Conservation (phyloP, 176 grass and related monocot species). For the Hordeum marinum region DNA sequence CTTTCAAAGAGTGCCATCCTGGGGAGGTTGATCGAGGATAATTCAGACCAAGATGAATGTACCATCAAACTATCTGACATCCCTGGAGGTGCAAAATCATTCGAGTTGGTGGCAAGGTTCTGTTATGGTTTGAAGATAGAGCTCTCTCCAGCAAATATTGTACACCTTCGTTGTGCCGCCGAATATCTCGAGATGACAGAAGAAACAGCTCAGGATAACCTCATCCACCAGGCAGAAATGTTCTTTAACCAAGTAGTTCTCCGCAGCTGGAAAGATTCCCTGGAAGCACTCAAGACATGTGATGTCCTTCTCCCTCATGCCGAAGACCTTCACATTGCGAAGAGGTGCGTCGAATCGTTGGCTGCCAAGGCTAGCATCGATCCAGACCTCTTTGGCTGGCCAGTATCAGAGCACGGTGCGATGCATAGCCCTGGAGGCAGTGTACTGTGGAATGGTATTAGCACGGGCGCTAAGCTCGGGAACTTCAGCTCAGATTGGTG, state of each 20-base stretch:
- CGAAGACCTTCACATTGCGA: slow-evolving; percentile 32
- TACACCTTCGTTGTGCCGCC: slow-evolving; percentile 26
- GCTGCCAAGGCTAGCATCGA: slow-evolving; percentile 28
- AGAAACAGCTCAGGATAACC: slow-evolving; percentile 23
- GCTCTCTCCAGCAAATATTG: slow-evolving; percentile 35
- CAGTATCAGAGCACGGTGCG: slow-evolving; percentile 10
- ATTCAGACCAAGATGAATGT: slow-evolving; percentile 15
- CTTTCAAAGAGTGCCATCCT: slow-evolving; percentile 35
- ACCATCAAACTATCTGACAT: slow-evolving; percentile 25
- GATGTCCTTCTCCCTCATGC: slow-evolving; percentile 28
- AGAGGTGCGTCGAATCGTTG: slow-evolving; percentile 30
- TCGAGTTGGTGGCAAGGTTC: slow-evolving; percentile 47
- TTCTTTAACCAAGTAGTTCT: slow-evolving; percentile 38
- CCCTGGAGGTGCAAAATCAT: slow-evolving; percentile 41
- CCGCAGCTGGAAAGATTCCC: slow-evolving; percentile 33
- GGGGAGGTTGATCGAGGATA: slow-evolving; percentile 30
- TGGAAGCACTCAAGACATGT: slow-evolving; percentile 29
- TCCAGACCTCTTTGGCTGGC: slow-evolving; percentile 33
- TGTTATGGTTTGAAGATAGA: slow-evolving; percentile 55
- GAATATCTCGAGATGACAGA: slow-evolving; percentile 43
- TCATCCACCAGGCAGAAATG: slow-evolving; percentile 15
- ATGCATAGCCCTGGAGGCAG: slow-evolving; percentile 32
- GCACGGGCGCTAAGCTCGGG: slow-evolving; percentile 17
- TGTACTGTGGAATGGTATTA: slow-evolving; percentile 37
- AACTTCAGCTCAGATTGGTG: slow-evolving; percentile 32